phyloP scores from a whole-genome alignment of 192 early-diverging fungal genomes.

The Coemansia sp. region DNA sequence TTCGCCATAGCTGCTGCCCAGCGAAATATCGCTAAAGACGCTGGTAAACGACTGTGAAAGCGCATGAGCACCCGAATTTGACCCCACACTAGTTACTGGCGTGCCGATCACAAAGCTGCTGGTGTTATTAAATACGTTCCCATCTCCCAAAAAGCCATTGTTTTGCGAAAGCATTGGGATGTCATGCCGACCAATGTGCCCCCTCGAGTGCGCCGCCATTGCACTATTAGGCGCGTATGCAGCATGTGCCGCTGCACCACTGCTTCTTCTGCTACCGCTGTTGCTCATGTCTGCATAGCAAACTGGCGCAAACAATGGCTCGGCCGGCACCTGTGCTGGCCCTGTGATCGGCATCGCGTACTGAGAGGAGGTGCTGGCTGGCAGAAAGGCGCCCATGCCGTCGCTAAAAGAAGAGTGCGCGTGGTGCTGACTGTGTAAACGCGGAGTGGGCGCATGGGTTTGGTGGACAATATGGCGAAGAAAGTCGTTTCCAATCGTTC shows the following conservation, averaged over 20 bases:
- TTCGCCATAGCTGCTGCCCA: conserved; percentile 9
- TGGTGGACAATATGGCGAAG: conserved; percentile 7
- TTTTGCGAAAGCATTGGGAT: conserved; percentile 24
- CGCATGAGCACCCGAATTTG: background rate
- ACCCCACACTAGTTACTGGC: background rate
- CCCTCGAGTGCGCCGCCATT: background rate
- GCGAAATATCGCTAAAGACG: conserved; percentile 20
- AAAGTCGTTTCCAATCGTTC: background rate
- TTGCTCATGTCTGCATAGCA: conserved; percentile 32
- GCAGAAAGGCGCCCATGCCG: background rate
- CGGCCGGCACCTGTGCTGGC: conserved; percentile 25
- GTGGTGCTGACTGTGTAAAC: background rate
- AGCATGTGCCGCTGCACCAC: background rate
- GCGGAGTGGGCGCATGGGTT: background rate
- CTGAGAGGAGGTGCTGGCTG: background rate
- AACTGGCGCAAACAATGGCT: conserved; percentile 35
- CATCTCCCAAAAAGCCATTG: background rate
- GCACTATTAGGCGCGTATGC: conserved; percentile 22
- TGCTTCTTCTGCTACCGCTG: conserved; percentile 6
- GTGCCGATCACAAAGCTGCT: background rate
- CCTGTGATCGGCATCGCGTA: conserved; percentile 38
- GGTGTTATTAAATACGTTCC: background rate
- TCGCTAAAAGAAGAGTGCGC: background rate
- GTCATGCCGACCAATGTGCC: conserved; percentile 1
- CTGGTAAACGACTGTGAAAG: conserved; percentile 18